Base-by-base conservation (phyloP, 1,284 basidiomycete genomes). In the Caloboletus inedulis region DNA sequence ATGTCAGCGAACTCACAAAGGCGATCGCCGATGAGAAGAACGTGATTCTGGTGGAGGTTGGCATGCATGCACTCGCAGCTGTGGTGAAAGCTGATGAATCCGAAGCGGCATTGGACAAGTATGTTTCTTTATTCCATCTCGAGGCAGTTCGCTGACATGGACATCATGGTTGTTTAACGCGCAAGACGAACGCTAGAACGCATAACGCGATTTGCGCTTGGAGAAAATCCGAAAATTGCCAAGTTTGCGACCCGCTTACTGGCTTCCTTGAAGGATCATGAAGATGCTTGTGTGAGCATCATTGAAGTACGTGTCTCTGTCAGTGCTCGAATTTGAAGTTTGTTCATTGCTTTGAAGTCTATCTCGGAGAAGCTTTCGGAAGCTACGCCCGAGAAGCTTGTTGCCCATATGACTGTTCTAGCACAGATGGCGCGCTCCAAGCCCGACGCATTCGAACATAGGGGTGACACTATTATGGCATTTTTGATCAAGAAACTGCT, bases 181-280 rank as follows among this genome's bases (percentile, higher is more conserved):
- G 3, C 54, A 85, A 67, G 86, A 65, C 78, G 82, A 19, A 82
- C 85, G 1, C 69, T 85, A 9, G 91, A 95, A 34, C 77, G 85
- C 14, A 75, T 89, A 8, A 73, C 73, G 49, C 76, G 80, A 29
- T 80, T 85, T 58, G 87, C 82, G 0, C 67, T 85, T 31, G 79
- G 82, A 10, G 78, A 82, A 1, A 82, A 87, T 31, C 74, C 76
- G 18, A 76, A 81, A 18, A 85, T 90, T 62, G 89, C 94, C 19
- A 98, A 98, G 69, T 95, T 91, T 69, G 91, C 94, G 0, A 84
- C 91, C 1, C 83, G 93, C 23, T 74, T 94, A 43, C 63, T 98
- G 9, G 82, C 88, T 0, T 77, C 79, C 57, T 75, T 76, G 39
- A 81, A 79, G 53, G 74, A 83, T 37, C 73, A 76, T 13, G 76